Base-by-base conservation (phyloP, 2,329 filamentous ascomycete species). In the Aspergillus sp. region DNA sequence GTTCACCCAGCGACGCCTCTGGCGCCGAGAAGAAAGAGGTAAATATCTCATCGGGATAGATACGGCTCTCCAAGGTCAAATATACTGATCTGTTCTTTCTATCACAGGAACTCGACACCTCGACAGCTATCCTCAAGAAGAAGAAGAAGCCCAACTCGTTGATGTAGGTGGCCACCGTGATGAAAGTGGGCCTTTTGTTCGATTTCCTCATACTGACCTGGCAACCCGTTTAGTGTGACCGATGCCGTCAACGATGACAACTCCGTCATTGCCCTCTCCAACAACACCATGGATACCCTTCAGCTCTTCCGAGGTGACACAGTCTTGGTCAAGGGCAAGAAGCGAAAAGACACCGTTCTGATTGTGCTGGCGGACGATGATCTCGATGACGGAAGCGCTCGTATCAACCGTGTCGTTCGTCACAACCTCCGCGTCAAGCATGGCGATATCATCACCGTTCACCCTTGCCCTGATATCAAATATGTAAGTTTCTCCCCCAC, bases 121-220 rank as follows among this genome's bases (percentile, higher is more conserved):
- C 95, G 55, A 99, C 95, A 50, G 95, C 95, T 69, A 99, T 99
- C 71, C 87, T 99, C 73, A 98, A 97, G 85, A 98, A 98, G 87
- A 99, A 99, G 90, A 99, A 99, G 93, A 99, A 99, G 91, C 93
- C 93, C 71, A 99, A 99, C 82, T 96, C 94, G 75, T 82, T 99
- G 78, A 96, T 99, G 92, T 96, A 84, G 78, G 89, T 78, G 49
- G 32, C 16, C 42, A 46, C 51, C 24, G 9, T 4, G 45, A 24
- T 47, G 18, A 47, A 47, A 47, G 45, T 47, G 45, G 45, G 45
- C 45, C 45, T 47, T 24, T n/a, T 10, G 45, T 22, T 20, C 22
- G 18, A 24, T 47, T 47, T 24, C 45, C 22, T 24, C 18, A 14
- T 47, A 64, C 68, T 72, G 59, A 71, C 64, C 57, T 46, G 59